Evolutionary conservation across 768 basidiomycete species (phyloP).

Genomic region (Suillus weaverae): DNA sequence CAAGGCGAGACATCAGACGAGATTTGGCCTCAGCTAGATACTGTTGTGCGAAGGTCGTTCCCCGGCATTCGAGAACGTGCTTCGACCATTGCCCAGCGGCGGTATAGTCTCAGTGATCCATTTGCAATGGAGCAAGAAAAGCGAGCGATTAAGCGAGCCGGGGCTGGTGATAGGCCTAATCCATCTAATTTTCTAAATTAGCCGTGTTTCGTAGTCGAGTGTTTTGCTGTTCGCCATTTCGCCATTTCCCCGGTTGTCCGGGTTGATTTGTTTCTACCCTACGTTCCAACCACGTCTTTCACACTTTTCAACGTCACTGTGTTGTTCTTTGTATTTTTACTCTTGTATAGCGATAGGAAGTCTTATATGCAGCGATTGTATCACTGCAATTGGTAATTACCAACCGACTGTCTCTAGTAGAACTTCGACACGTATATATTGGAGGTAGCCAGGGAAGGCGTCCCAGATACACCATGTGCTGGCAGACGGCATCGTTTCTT

Average conservation of each 20-base stretch:
- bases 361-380: neutral
- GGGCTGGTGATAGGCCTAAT: constrained; percentile 13
- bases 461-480: neutral
- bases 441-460: neutral
- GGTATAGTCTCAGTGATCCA: constrained; percentile 56
- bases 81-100: constrained; percentile 41
- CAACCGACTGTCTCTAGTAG: neutral
- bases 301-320: neutral
- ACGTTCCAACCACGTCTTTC: neutral
- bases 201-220: neutral
- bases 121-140: constrained; percentile 35
- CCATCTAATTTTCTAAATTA: neutral
- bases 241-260: neutral
- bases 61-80: constrained; percentile 56
- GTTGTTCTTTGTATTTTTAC: constrained; percentile 5
- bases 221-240: neutral
- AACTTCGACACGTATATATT: neutral
- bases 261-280: neutral
- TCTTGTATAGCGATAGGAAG: neutral
- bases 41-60: constrained; percentile 54
- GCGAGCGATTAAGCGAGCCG: constrained; percentile 14
- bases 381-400: neutral
- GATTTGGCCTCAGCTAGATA: constrained; percentile 85
- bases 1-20: constrained; percentile 80
- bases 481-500: neutral